phyloP scores from a whole-genome alignment of 345 rosid genomes.

The Citrus inodora region DNA sequence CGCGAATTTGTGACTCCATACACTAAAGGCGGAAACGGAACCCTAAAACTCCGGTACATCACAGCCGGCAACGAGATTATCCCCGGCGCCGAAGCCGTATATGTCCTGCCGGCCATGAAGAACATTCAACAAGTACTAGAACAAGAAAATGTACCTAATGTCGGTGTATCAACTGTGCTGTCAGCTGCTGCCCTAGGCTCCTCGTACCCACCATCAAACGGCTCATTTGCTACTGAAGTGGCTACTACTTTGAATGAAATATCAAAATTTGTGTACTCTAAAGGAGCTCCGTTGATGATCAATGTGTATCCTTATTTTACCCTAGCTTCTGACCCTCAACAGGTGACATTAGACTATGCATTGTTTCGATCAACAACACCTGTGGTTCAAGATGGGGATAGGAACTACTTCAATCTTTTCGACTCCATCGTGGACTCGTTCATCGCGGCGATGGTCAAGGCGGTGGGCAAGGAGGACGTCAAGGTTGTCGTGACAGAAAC shows the following conservation, averaged over 20 bases:
- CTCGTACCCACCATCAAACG: neutral
- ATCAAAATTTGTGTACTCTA: constrained; percentile 16
- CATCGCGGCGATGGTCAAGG: constrained; percentile 22
- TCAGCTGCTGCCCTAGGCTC: neutral
- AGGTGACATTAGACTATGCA: constrained; percentile 14
- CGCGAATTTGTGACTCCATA: neutral
- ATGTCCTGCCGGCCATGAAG: constrained; percentile 1
- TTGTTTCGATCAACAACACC: constrained; percentile 9
- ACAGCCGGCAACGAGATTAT: constrained; percentile 1
- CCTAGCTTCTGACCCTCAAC: constrained; percentile 7
- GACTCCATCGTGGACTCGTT: constrained; percentile 25
- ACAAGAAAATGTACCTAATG: neutral
- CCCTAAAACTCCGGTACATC: neutral
- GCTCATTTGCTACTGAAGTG: neutral
- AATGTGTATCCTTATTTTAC: constrained; percentile 17
- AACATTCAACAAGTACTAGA: neutral
- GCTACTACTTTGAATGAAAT: neutral
- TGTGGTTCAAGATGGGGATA: constrained; percentile 2
- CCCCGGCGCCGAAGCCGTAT: neutral
- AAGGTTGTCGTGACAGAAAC: constrained; percentile 13
- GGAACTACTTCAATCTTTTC: constrained; percentile 13
- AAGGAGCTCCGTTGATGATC: constrained; percentile 22
- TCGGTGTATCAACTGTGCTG: neutral
- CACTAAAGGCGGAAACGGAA: neutral
- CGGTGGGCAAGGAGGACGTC: constrained; percentile 8